Evolutionary conservation across 2,329 filamentous ascomycete genomes (phyloP), one percentile per base, ranked within the genome.

Genomic region (Phaeosphaeria sp.): DNA sequence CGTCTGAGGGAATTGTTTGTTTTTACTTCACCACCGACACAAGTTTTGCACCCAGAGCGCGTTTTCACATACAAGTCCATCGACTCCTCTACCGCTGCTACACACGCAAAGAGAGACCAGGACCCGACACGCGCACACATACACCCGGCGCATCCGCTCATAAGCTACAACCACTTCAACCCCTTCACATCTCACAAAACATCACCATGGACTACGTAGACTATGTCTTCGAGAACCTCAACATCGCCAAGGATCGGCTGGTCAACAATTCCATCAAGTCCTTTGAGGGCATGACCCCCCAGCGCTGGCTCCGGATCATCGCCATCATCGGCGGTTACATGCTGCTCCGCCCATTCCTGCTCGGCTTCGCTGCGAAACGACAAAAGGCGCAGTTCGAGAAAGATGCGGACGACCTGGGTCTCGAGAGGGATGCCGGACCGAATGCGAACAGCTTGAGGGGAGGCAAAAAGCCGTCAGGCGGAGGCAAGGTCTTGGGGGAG

Each of bases 291-390:
- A 77, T 84, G 64, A 77, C 74, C 46, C 56, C 74, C 33, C 72
- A 78, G 57, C 81, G 82, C 65, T 84, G 80, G 77, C 79, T 95
- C 67, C 90, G 91, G 48, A 83, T 95, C 56, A 78, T 92, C 65
- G 83, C 87, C 64, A 85, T 92, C 60, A 85, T 92, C 20, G 86
- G 91, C 68, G 88, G 86, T 54, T 96, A 94, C 80, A 73, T 88
- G 63, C 84, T 95, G 51, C 57, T 78, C 22, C 87, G 92, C 1
- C 91, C 91, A 0, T 92, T 92, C 74, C 76, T 93, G 51, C 83
- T 93, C 69, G 89, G 89, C 71, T 77, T 87, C 39, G 87, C 87
- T 66, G 86, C 83, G 59, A 86, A 85, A 68, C 78, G 83, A 61
- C 87, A 91, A 71, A 85, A 88, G 74, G 83, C 83, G 69, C 82